These are phyloP conservation scores for Fusarium clavum DNA, from an alignment of 2,329 filamentous ascomycete species.

Conservation along the genomic window DNA sequence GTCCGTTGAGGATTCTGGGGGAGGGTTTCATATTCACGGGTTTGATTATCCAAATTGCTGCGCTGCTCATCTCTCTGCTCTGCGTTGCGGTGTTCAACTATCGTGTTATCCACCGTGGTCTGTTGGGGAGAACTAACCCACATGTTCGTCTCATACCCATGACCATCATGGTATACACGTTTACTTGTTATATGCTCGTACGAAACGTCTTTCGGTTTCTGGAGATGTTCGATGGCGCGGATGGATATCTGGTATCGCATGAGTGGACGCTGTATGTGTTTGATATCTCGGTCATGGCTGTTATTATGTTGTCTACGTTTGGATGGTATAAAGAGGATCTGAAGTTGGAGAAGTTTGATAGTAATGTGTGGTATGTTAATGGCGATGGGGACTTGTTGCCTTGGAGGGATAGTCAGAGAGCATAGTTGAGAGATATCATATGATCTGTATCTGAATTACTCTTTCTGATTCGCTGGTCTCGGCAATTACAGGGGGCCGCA, in stretches of 20 bases:
- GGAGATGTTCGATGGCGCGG: rapidly evolving
- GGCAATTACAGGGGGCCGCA: too few relatives aligned
- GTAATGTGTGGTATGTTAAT: background rate
- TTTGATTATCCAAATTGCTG: background rate
- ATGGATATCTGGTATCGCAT: background rate
- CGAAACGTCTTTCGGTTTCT: background rate
- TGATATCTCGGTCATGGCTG: background rate
- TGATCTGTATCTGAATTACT: rapidly evolving
- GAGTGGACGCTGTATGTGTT: background rate
- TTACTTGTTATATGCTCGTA: background rate
- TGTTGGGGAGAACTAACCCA: background rate
- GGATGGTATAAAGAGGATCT: background rate
- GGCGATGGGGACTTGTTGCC: background rate
- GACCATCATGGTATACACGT: background rate
- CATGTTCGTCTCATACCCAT: background rate
- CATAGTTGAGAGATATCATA: background rate
- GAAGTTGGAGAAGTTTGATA: background rate
- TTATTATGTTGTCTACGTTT: background rate
- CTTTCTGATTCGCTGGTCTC: background rate
- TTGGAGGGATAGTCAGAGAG: background rate
- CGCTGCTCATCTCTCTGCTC: background rate
- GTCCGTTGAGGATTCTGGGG: too few relatives aligned
- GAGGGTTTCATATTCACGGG: too few relatives aligned
- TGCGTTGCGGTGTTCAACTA: background rate
- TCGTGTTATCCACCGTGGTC: background rate